These are phyloP conservation scores for Thozetella sp. DNA, from an alignment of 495 filamentous ascomycete genomes.

Conservation along the genomic window DNA sequence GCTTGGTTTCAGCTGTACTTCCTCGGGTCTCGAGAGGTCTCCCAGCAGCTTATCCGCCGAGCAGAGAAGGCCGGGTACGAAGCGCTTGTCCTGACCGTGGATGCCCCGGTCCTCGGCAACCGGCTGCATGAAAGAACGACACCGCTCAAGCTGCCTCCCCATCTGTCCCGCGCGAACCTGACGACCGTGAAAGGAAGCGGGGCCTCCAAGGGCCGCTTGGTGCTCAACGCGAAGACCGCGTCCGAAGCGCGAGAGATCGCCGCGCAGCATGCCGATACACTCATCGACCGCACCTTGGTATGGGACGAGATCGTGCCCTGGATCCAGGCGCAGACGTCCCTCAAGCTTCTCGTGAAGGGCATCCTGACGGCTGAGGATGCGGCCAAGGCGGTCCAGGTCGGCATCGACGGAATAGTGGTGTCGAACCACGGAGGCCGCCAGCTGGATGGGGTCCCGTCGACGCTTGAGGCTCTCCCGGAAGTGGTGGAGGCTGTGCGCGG, in stretches of 20 bases:
- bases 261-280: neutral
- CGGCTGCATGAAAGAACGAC: slow-evolving; percentile 25
- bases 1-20: slow-evolving; percentile 75
- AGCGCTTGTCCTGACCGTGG: slow-evolving; percentile 65
- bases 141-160: slow-evolving; percentile 34
- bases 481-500: slow-evolving; percentile 54
- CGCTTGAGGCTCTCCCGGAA: slow-evolving; percentile 56
- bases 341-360: slow-evolving; percentile 63
- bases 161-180: slow-evolving; percentile 59
- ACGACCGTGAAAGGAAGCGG: slow-evolving; percentile 45
- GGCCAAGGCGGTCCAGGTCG: slow-evolving; percentile 48
- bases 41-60: slow-evolving; percentile 60
- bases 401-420: slow-evolving; percentile 57
- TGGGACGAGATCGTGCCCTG: slow-evolving; percentile 24
- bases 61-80: slow-evolving; percentile 62
- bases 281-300: slow-evolving; percentile 6
- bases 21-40: slow-evolving; percentile 62
- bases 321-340: slow-evolving; percentile 37
- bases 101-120: slow-evolving; percentile 62
- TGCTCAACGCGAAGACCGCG: neutral
- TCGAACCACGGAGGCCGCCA: slow-evolving; percentile 58
- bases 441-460: slow-evolving; percentile 50
- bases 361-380: slow-evolving; percentile 62
- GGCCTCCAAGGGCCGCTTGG: slow-evolving; percentile 3
- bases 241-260: neutral